Conservation (phyloP, 495 filamentous ascomycete genomes). For the Penicillium canescens region DNA sequence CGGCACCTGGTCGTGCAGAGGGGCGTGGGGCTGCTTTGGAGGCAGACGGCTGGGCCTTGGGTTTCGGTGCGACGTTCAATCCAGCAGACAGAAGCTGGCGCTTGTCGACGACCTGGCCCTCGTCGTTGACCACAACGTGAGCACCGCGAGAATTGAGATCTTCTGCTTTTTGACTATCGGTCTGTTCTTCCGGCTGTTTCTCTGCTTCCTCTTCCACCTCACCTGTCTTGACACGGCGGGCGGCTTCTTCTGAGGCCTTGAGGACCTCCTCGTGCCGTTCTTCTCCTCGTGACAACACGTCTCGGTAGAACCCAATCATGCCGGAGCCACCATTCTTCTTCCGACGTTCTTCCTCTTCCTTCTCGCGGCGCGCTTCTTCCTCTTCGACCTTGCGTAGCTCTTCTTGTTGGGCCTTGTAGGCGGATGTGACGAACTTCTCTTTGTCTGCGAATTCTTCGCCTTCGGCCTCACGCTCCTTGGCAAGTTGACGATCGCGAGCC, state of each 20-base stretch:
- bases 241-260: conserved; percentile 67
- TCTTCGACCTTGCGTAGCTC: conserved; percentile 76
- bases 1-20: conserved; percentile 29
- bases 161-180: conserved; percentile 67
- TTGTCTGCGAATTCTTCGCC: conserved; percentile 94
- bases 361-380: conserved; percentile 73
- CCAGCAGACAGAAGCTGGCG: conserved; percentile 85
- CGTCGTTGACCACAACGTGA: conserved; percentile 79
- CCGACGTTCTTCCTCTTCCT: conserved; percentile 61
- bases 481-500: conserved; percentile 83
- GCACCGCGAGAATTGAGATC: conserved; percentile 73
- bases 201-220: conserved; percentile 24
- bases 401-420: conserved; percentile 91
- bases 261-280: conserved; percentile 67
- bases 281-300: conserved; percentile 77
- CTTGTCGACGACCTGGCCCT: conserved; percentile 93
- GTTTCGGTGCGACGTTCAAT: conserved; percentile 74
- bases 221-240: conserved; percentile 51
- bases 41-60: conserved; percentile 40
- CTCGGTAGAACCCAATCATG: conserved; percentile 85
- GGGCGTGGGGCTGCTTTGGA: conserved; percentile 34
- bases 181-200: conserved; percentile 56
- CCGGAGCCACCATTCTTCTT: conserved; percentile 65
- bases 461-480: conserved; percentile 86
- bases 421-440: conserved; percentile 95